Evolutionary conservation across 2,329 filamentous ascomycete genomes (phyloP), one percentile per base, ranked within the genome.

Genomic region (Ophiostoma sp.): DNA sequence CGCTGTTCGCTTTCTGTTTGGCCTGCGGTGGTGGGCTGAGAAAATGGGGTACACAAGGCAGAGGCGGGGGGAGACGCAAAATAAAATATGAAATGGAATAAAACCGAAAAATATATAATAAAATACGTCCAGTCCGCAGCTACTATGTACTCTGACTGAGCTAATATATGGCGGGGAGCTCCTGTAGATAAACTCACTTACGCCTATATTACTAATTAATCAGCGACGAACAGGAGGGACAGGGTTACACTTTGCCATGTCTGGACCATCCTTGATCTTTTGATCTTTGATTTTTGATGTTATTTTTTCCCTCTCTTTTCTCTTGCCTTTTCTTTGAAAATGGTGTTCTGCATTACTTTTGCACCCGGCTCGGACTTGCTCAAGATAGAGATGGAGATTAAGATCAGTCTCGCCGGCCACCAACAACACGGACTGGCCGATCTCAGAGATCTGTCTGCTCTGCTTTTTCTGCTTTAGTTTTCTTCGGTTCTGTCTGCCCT

Each of bases 41-140:
- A 65, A 39, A 65, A 35, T 35, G 60, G 60, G 31, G 60, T 36
- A 64, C 57, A 64, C 57, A 64, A 64, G 57, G 60, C 17, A 39
- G 60, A 65, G 60, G 60, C 60, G 60, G 60, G 60, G 60, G 44
- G 44, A 48, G 52, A 57, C 52, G 52, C 23, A 57, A 27, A 57
- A 57, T 27, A 57, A 57, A 57, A 57, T 57, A 27, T 3, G 27
- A 57, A 57, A 57, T n/a, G 39, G 39, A 41, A 41, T 41, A 41
- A 41, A 41, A 41, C 2, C 39, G 39, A 41, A 15, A 52, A n/a
- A 23, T 41, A 4, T 10, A 41, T 15, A 41, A 0, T 41, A 41
- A 41, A 57, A 57, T 57, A 27, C 7, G 7, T 4, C 20, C 44
- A 48, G 7, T 48, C 5, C 17, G 44, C 44, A n/a, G 48, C 6